Evolutionary conservation across 169 alveolate species (phyloP), one percentile per base, ranked within the genome.

Genomic region (Cryptosporidium sp.): DNA sequence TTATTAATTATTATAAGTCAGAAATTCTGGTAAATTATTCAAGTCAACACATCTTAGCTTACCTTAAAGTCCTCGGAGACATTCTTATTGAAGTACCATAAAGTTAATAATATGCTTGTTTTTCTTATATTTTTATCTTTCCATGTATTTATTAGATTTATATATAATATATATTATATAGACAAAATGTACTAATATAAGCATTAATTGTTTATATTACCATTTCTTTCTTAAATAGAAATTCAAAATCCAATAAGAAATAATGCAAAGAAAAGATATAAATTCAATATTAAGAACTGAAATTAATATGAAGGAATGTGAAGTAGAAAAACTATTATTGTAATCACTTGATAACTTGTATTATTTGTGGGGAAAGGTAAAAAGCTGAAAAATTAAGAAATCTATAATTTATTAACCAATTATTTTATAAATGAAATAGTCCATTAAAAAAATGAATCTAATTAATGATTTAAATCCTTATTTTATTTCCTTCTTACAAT

Each of bases 51-150:
- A 23, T 10, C 18, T 8, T 21, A 31, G 12, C 72, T 10, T 37
- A 65, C 72, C 72, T 65, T 7, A 65, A 26, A 31, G 72, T 65
- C 26, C 51, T 65, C 26, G 33, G 26, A 26, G 52, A 2, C 72
- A 65, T 65, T 14, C 7, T 65, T 26, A 2, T 16, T 23, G 52
- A 33, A 65, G 33, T 48, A 48, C 21, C 23, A 14, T 21, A 48
- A 48, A 12, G 1, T 9, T 44, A 14, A 3, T 48, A 48, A 14
- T 48, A 1, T 14, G 8, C 56, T 48, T 48, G 0, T 48, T 42
- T 42, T 42, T 12, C 53, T 45, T 45, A 12, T 45, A 12, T 16
- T 8, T 39, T 8, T 12, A 45, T 45, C 53, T 14, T 45, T 14
- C 53, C 14, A 12, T 10, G 8, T 45, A 31, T 31, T 31, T 31